Conservation (phyloP, 805 yeast species). For the Candida multigemmis region DNA sequence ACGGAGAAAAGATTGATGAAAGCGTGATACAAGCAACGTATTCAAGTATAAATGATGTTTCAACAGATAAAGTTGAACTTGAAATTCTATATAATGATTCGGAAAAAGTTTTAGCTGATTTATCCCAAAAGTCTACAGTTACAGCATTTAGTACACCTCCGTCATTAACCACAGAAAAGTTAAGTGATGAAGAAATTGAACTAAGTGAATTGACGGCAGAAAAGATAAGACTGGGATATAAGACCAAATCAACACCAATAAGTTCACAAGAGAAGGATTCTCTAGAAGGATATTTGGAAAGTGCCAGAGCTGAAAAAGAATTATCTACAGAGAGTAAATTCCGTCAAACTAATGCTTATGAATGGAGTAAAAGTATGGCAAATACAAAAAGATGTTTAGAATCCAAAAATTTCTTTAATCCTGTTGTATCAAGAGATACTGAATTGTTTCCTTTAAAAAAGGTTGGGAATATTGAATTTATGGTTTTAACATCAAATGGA, state of each 20-base stretch:
- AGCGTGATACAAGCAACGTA: background rate
- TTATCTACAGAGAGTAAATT: slow-evolving; percentile 33
- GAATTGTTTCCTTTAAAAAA: slow-evolving; percentile 9
- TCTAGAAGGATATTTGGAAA: slow-evolving; percentile 33
- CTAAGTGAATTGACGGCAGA: slow-evolving; percentile 9
- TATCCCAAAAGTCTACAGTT: slow-evolving; percentile 6
- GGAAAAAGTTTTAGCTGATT: slow-evolving; percentile 7
- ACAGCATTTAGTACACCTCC: too few relatives aligned
- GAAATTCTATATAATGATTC: slow-evolving; percentile 8
- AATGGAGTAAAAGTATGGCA: slow-evolving; percentile 35
- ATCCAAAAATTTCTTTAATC: slow-evolving; percentile 36
- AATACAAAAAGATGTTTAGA: slow-evolving; percentile 31
- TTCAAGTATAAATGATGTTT: background rate
- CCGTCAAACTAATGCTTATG: slow-evolving; percentile 42
- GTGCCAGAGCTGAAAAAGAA: slow-evolving; percentile 33
- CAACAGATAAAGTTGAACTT: background rate
- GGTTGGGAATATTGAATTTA: slow-evolving; percentile 11
- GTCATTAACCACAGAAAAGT: too few relatives aligned
- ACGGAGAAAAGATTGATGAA: background rate
- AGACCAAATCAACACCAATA: slow-evolving; percentile 1
- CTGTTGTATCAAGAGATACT: slow-evolving; percentile 9
- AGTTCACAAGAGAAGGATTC: slow-evolving; percentile 5
- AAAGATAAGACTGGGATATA: slow-evolving; percentile 8
- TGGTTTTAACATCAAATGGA: slow-evolving; percentile 27
- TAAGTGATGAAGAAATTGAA: too few relatives aligned